Percentiles rank a stretch among this genome's conserved stretches.
Evolutionary conservation across 2,329 filamentous ascomycete species (phyloP).

Genomic region (Trichoderma gracile): DNA sequence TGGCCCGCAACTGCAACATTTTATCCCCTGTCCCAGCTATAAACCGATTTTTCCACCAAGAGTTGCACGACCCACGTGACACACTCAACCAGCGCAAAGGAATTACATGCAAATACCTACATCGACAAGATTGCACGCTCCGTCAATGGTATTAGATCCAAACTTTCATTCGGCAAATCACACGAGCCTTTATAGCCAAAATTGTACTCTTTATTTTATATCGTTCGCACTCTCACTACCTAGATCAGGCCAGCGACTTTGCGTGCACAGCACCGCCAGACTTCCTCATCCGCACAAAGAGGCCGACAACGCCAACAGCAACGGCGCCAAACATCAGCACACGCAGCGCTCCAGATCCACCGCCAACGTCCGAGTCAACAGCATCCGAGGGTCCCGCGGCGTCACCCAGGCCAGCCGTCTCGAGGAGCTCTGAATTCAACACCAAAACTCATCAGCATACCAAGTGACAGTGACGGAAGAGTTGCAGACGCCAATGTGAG

Average conservation of each 20-base stretch:
- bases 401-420: slow-evolving; percentile 31
- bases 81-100: neutral
- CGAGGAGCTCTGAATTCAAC: slow-evolving; percentile 35
- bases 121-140: too few relatives aligned
- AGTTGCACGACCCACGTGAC: slow-evolving; percentile 20
- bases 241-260: slow-evolving; percentile 46
- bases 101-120: neutral
- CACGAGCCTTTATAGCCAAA: neutral
- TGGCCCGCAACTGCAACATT: neutral
- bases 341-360: slow-evolving; percentile 49
- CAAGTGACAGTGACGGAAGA: slow-evolving; percentile 32
- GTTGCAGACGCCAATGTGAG: slow-evolving; percentile 28
- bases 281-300: slow-evolving; percentile 47
- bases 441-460: slow-evolving; percentile 41
- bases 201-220: neutral
- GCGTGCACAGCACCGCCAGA: slow-evolving; percentile 41
- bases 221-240: neutral
- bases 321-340: slow-evolving; percentile 53
- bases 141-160: neutral
- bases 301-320: slow-evolving; percentile 44
- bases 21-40: slow-evolving; percentile 4
- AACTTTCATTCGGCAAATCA: too few relatives aligned
- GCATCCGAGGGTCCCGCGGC: slow-evolving; percentile 9
- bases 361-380: slow-evolving; percentile 24
- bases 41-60: neutral